Evolutionary conservation across 257 asterid genomes (phyloP).

Genomic region (Jacaranda copaia): DNA sequence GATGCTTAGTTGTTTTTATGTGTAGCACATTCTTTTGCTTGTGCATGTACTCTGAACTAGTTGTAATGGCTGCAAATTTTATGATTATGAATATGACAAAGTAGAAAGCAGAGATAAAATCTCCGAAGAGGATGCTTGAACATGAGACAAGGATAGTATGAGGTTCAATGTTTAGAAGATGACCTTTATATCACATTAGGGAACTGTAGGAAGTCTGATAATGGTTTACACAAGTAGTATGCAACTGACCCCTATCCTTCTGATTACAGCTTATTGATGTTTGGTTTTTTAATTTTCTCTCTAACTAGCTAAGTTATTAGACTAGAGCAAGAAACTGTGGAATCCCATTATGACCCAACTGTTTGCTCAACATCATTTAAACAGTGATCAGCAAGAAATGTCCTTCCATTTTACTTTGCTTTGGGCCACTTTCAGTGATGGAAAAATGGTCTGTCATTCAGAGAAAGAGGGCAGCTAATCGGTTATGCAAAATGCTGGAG

Average conservation of each 20-base stretch:
- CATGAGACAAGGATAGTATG: background rate
- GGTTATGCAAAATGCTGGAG: background rate
- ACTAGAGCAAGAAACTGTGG: background rate
- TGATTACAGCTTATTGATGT: background rate
- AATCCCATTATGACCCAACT: background rate
- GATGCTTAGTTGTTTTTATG: slow-evolving; percentile 2
- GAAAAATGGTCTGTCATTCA: background rate
- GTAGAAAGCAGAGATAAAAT: background rate
- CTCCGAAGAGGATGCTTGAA: slow-evolving; percentile 9
- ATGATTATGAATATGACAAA: background rate
- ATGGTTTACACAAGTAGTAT: background rate
- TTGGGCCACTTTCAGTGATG: background rate
- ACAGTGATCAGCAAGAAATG: background rate
- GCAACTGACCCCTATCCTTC: background rate
- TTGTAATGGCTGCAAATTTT: background rate
- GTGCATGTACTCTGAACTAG: background rate
- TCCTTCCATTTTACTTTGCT: background rate
- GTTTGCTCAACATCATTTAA: background rate
- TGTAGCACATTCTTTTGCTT: background rate
- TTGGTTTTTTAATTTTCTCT: background rate
- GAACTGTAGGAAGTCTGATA: background rate
- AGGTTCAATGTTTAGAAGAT: background rate
- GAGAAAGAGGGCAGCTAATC: background rate
- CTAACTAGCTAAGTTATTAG: background rate
- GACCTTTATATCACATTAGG: background rate